These are phyloP conservation scores for Pittosporum tobira DNA, from an alignment of 129 eudicot genomes.

Conservation along the genomic window DNA sequence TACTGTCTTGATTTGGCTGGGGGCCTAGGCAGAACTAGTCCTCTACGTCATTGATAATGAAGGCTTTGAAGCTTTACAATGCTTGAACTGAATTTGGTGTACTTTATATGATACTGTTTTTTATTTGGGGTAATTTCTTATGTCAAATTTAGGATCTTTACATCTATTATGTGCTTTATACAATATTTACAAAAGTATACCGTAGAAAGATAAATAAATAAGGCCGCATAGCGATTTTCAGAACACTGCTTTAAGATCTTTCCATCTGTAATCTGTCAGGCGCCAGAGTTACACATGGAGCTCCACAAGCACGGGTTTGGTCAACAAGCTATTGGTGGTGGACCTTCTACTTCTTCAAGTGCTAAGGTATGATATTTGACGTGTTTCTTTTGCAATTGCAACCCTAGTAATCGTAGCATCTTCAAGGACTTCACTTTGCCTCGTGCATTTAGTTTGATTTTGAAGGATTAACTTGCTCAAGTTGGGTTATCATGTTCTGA, in stretches of 20 bases:
- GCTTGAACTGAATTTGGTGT: no score
- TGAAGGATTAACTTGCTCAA: not conserved
- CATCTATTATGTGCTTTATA: conserved; percentile 11
- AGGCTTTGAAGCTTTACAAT: no score
- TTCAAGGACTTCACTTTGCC: not conserved
- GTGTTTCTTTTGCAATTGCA: not conserved
- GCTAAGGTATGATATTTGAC: conserved; percentile 26
- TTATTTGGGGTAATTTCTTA: no score
- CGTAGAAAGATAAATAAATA: no score
- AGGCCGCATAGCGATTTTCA: no score
- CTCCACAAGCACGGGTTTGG: conserved; percentile 33
- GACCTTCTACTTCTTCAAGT: conserved; percentile 9
- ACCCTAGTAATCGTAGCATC: not conserved
- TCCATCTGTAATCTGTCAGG: conserved; percentile 21
- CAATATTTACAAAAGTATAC: conserved; percentile 30
- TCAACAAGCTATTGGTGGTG: conserved; percentile 42
- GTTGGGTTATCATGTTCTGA: not conserved
- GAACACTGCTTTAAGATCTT: not conserved
- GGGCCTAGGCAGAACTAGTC: no score
- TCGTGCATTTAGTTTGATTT: not conserved
- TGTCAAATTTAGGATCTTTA: no score
- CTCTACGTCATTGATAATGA: conserved; percentile 5
- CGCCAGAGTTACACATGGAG: conserved; percentile 46
- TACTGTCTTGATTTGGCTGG: no score
- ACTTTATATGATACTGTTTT: no score